phyloP scores from a whole-genome alignment of 106 monocot species.

The Triglochin maritima region DNA sequence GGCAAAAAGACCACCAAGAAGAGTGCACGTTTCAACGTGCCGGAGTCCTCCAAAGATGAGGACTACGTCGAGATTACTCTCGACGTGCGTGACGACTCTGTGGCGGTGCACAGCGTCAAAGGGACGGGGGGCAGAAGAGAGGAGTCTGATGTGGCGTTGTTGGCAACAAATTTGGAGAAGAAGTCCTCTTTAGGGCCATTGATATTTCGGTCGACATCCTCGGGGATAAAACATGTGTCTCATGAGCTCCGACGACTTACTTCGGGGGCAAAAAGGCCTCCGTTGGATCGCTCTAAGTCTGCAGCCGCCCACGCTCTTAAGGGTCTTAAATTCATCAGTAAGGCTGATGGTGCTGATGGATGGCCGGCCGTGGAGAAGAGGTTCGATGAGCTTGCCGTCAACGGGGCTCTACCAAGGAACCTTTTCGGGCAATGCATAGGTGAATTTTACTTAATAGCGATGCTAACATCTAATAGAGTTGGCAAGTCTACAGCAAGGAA shows the following conservation, averaged over 20 bases:
- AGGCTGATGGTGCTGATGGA: not conserved
- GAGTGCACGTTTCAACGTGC: slow-evolving; percentile 63
- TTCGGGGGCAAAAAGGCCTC: not conserved
- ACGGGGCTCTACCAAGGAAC: not conserved
- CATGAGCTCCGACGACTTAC: not conserved
- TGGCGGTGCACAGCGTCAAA: slow-evolving; percentile 87
- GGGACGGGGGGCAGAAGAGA: slow-evolving; percentile 18
- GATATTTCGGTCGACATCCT: slow-evolving; percentile 33
- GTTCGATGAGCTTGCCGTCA: slow-evolving; percentile 10
- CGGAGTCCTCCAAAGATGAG: slow-evolving; percentile 4
- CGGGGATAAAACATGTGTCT: slow-evolving; percentile 11
- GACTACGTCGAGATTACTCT: slow-evolving; percentile 87
- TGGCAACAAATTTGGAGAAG: slow-evolving; percentile 61
- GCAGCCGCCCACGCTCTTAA: slow-evolving; percentile 3
- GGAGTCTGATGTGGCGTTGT: slow-evolving; percentile 59
- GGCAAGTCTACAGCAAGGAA: not conserved
- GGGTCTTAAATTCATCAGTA: slow-evolving; percentile 5
- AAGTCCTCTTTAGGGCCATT: slow-evolving; percentile 26
- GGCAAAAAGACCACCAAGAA: slow-evolving; percentile 33
- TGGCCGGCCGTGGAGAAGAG: slow-evolving; percentile 5
- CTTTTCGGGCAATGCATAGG: slow-evolving; percentile 3
- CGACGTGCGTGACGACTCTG: slow-evolving; percentile 68
- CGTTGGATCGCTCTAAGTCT: slow-evolving; percentile 5
- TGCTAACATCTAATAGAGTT: too few relatives aligned
- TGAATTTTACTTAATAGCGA: not conserved